Base-by-base conservation (phyloP, 2,329 filamentous ascomycete species). In the Knoxdaviesia capensis region DNA sequence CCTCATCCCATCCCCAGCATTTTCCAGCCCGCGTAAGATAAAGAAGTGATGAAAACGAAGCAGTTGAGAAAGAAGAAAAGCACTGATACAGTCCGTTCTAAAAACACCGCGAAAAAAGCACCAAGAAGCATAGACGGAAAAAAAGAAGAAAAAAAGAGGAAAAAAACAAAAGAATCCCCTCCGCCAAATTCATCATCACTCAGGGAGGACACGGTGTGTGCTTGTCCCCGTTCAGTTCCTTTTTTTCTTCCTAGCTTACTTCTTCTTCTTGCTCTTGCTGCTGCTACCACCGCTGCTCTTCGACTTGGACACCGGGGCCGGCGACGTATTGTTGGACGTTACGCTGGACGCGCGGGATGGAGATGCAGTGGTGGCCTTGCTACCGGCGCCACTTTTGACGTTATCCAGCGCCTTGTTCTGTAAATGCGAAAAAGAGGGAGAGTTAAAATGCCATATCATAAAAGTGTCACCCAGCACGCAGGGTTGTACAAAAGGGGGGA, bases 371-470 rank as follows among this genome's bases (percentile, higher is more conserved):
- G 73, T 81, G 40, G 74, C 71, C 58, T 87, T 90, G 61, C 74
- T 82, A 44, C 69, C 75, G 41, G 63, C 67, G 41, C 56, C 62
- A 34, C 38, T 44, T 60, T 94, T 94, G 54, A 94, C 75, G 39
- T 78, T 83, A 51, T 94, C 90, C 39, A 94, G 72, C 41, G 84
- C 77, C 64, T 96, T 96, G 60, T 94, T 94, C 87, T 96, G 56
- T 48, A 31, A 39, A 36, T 31, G 7, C 3, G 20, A 32, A 32
- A n/a, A 28, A 31, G 29, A 9, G 31, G 28, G 7, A 38, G 7
- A 35, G 43, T 42, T 30, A 42, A 34, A 33, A 38, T n/a, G 5
- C 29, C 29, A 37, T n/a, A 29, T 4, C 7, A 34, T n/a, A n/a
- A 41, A 7, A 29, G 34, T 11, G 34, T 38, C 6, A 20, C 7